These are phyloP conservation scores for Cynara cardunculus DNA, from an alignment of 129 eudicot species.

Conservation along the genomic window DNA sequence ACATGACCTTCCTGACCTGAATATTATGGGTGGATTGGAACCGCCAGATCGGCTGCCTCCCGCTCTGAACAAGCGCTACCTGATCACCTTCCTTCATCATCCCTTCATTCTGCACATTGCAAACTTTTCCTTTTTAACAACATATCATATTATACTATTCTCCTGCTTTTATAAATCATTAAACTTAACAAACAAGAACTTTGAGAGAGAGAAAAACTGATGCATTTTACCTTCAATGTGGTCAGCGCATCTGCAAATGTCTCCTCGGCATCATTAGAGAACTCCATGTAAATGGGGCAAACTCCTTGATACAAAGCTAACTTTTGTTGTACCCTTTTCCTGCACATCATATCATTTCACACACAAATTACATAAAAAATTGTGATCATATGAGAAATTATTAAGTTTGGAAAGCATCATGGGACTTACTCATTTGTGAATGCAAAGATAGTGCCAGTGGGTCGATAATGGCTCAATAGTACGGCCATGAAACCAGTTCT, in stretches of 20 bases:
- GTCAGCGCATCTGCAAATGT: constrained; percentile 64
- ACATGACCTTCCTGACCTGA: constrained; percentile 73
- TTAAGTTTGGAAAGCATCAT: neutral
- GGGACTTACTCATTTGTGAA: constrained; percentile 89
- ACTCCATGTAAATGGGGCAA: constrained; percentile 85
- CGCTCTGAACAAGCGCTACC: constrained; percentile 95
- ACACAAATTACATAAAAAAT: neutral
- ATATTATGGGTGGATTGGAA: constrained; percentile 93
- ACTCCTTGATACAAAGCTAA: constrained; percentile 95
- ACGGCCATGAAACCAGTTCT: constrained; percentile 93
- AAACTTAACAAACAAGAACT: neutral
- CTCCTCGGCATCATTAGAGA: constrained; percentile 82
- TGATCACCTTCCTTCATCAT: constrained; percentile 95
- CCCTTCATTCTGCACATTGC: constrained; percentile 65
- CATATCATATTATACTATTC: neutral
- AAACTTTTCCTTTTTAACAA: neutral
- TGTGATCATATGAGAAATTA: too few relatives aligned
- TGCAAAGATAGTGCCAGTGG: constrained; percentile 93
- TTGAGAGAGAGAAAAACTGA: too few relatives aligned
- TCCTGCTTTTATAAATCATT: neutral
- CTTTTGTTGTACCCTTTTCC: constrained; percentile 85
- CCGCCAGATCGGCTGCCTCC: constrained; percentile 93
- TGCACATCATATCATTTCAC: constrained; percentile 33
- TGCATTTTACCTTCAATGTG: constrained; percentile 54
- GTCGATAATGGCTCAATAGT: constrained; percentile 87